phyloP scores from a whole-genome alignment of 2,329 filamentous ascomycete genomes.

The Ophiosphaerella herpotricha region DNA sequence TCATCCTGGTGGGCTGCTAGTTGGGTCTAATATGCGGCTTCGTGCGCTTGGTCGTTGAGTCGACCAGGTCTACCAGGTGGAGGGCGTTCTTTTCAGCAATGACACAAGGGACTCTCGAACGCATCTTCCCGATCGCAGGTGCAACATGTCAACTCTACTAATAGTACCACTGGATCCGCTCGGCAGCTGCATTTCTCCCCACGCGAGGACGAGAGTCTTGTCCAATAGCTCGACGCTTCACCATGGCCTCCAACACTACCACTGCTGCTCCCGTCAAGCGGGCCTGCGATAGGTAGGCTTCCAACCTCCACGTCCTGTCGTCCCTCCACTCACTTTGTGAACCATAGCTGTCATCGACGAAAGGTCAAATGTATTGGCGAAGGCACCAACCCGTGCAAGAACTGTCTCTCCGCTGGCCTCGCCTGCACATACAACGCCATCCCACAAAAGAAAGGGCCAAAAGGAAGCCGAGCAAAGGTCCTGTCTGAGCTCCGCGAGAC shows the following conservation, averaged over 20 bases:
- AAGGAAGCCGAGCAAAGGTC: slow-evolving; percentile 65
- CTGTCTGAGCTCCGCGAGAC: slow-evolving; percentile 65
- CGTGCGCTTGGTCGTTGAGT: slow-evolving; percentile 39
- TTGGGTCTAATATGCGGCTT: slow-evolving; percentile 38
- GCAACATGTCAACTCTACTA: slow-evolving; percentile 36
- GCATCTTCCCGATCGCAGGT: slow-evolving; percentile 30
- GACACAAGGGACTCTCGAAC: slow-evolving; percentile 38
- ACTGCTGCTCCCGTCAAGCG: slow-evolving; percentile 47
- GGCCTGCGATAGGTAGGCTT: slow-evolving; percentile 49
- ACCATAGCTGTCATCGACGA: slow-evolving; percentile 50
- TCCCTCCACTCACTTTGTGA: slow-evolving; percentile 7
- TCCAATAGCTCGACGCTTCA: slow-evolving; percentile 23
- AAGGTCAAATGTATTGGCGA: slow-evolving; percentile 59
- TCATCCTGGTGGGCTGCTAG: slow-evolving; percentile 36
- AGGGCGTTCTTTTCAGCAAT: slow-evolving; percentile 38
- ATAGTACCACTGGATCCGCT: slow-evolving; percentile 35
- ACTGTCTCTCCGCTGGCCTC: slow-evolving; percentile 63
- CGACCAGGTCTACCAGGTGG: slow-evolving; percentile 40
- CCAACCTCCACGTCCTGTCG: slow-evolving; percentile 12
- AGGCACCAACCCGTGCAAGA: slow-evolving; percentile 61
- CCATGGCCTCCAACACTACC: slow-evolving; percentile 38
- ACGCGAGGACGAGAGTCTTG: slow-evolving; percentile 28
- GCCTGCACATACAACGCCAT: slow-evolving; percentile 69
- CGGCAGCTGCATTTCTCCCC: slow-evolving; percentile 26
- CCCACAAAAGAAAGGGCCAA: slow-evolving; percentile 67